Conservation (phyloP, 306 rosid genomes). For the Oemleria cerasiformis region DNA sequence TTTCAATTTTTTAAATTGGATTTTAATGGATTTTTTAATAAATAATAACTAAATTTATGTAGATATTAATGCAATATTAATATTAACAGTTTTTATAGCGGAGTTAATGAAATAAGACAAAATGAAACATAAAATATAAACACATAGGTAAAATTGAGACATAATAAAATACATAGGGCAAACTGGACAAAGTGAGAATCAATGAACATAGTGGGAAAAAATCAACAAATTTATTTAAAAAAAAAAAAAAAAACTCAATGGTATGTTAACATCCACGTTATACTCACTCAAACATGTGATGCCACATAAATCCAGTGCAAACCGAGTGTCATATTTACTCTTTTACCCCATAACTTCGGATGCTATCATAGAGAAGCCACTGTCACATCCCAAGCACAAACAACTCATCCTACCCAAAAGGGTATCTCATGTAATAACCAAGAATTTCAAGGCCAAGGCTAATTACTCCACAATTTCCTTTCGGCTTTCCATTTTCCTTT, state of each 20-base stretch:
- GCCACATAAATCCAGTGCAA: slow-evolving; percentile 9
- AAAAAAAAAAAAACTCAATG: neutral
- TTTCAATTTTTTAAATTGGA: too few species aligned
- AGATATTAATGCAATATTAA: too few species aligned
- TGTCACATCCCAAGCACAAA: neutral
- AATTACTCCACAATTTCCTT: neutral
- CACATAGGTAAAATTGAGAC: too few species aligned
- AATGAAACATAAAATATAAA: too few species aligned
- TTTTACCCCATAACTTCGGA: neutral
- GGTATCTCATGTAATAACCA: neutral
- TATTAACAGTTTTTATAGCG: too few species aligned
- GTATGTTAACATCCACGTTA: slow-evolving; percentile 5
- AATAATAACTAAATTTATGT: too few species aligned
- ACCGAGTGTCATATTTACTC: neutral
- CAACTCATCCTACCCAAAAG: neutral
- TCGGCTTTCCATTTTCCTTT: neutral
- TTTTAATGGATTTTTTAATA: too few species aligned
- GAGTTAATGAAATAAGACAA: too few species aligned
- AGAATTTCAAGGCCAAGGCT: neutral
- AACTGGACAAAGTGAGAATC: too few species aligned
- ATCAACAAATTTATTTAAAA: too few species aligned
- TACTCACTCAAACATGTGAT: neutral
- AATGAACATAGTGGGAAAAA: too few species aligned
- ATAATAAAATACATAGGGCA: too few species aligned
- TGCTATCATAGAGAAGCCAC: neutral